phyloP scores from a whole-genome alignment of 768 basidiomycete species.

The Leucocoprinus leucothites region DNA sequence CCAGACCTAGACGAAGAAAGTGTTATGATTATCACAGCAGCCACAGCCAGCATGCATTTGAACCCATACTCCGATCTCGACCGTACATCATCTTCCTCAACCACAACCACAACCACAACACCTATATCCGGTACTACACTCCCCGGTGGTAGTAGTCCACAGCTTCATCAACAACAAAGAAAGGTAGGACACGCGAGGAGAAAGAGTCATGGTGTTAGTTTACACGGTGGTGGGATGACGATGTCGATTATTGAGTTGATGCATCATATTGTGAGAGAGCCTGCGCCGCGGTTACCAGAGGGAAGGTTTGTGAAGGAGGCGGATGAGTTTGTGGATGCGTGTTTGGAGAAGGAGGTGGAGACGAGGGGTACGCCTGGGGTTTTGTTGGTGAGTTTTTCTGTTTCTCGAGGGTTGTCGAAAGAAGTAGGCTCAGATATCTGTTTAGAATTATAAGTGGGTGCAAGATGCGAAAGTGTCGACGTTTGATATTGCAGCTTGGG shows the following conservation, averaged over 20 bases:
- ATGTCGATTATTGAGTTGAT: slow-evolving; percentile 97
- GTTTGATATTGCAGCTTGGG: slow-evolving; percentile 10
- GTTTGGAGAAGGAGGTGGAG: slow-evolving; percentile 87
- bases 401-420: neutral
- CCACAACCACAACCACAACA: neutral
- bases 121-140: too few relatives aligned
- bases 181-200: slow-evolving; percentile 32
- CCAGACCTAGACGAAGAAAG: slow-evolving; percentile 60
- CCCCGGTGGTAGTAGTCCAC: too few relatives aligned
- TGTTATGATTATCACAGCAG: slow-evolving; percentile 53
- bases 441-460: slow-evolving; percentile 8
- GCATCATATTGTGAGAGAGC: slow-evolving; percentile 98
- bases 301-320: slow-evolving; percentile 65
- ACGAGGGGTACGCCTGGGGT: slow-evolving; percentile 83
- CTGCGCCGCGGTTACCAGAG: slow-evolving; percentile 80
- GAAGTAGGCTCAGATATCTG: neutral
- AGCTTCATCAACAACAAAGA: slow-evolving; percentile 16
- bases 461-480: slow-evolving; percentile 4
- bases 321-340: slow-evolving; percentile 86
- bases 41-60: slow-evolving; percentile 39
- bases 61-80: slow-evolving; percentile 16
- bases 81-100: neutral
- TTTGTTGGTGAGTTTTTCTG: slow-evolving; percentile 55
- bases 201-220: slow-evolving; percentile 65
- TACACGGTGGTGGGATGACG: slow-evolving; percentile 91